These are phyloP conservation scores for Fusarium pseudocircinatum DNA, from an alignment of 2,329 filamentous ascomycete species.

Conservation along the genomic window DNA sequence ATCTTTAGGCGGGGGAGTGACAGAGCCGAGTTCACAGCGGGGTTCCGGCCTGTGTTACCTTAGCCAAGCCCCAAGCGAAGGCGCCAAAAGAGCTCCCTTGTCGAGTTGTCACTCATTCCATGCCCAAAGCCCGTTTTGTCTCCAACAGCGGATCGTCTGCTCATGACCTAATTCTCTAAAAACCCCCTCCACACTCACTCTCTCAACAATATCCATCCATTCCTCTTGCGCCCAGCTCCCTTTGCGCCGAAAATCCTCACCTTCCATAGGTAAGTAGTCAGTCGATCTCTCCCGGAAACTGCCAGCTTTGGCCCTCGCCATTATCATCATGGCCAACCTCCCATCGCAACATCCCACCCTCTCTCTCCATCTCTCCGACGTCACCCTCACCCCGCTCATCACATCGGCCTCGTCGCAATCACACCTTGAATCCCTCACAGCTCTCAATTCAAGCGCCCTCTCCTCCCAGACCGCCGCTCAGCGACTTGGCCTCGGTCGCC, in stretches of 20 bases:
- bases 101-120: neutral
- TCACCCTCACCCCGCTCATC: conserved; percentile 65
- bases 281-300: neutral
- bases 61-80: conserved; percentile 23
- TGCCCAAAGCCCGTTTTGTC: neutral
- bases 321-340: conserved; percentile 49
- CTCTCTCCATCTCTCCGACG: conserved; percentile 66
- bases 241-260: neutral
- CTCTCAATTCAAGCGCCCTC: conserved; percentile 63
- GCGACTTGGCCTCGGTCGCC: conserved; percentile 62
- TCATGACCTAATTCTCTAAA: conserved; percentile 22
- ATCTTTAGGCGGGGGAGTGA: conserved; percentile 9
- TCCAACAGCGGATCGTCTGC: conserved; percentile 31
- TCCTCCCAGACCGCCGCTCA: conserved; percentile 62
- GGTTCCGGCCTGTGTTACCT: conserved; percentile 4
- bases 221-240: conserved; percentile 11
- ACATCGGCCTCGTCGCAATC: conserved; percentile 58
- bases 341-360: conserved; percentile 62
- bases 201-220: conserved; percentile 21
- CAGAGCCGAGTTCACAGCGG: conserved; percentile 29
- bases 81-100: conserved; percentile 23
- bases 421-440: conserved; percentile 61
- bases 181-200: conserved; percentile 18
- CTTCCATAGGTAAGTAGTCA: neutral
- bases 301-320: conserved; percentile 9